Evolutionary conservation across 176 grass and related monocot species (phyloP), one percentile per base, ranked within the genome.

Genomic region (Oryza meyeriana): DNA sequence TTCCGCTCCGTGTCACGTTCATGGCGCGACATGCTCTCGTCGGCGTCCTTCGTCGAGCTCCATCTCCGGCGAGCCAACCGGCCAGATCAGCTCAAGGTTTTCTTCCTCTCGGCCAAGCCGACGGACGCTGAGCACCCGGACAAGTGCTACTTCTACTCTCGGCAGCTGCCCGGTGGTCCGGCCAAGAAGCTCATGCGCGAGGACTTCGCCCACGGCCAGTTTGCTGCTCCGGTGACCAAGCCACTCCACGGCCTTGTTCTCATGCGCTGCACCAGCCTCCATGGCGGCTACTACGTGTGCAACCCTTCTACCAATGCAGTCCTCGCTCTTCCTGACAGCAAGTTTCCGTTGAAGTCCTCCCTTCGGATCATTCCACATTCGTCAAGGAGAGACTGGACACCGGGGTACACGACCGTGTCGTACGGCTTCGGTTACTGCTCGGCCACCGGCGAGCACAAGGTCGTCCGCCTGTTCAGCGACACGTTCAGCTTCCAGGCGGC

Each of bases 1-100:
- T 71, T 81, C 79, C 67, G 79, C 67, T 22, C 67, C 26, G 35
- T 81, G 67, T 81, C 79, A 25, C 79, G 35, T 26, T 67, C 25
- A 34, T 71, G 79, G 79, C 30, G 4, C 66, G 24, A 33, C 9
- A 61, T 31, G 79, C 52, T 71, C 25, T 61, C 50, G 10, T 31
- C 79, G 50, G 3, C 24, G 34, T 3, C 36, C 50, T 71, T 81
- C 67, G 35, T 71, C 25, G 25, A 29, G 50, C 50, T 81, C 34
- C 79, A 81, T 68, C 6, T 57, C 16, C 52, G 34, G 42, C 27
- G 35, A 25, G 79, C 79, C 34, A 81, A 61, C 50, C 9, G 67
- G 10, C 28, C 42, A 14, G 42, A 29, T 52, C 67, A 41, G 5
- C 79, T 68, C 52, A 61, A 18, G 20, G 35, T 81, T 35, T 68